Base-by-base conservation (phyloP, 1,139 yeast genomes). In the Candida glucosophila region DNA sequence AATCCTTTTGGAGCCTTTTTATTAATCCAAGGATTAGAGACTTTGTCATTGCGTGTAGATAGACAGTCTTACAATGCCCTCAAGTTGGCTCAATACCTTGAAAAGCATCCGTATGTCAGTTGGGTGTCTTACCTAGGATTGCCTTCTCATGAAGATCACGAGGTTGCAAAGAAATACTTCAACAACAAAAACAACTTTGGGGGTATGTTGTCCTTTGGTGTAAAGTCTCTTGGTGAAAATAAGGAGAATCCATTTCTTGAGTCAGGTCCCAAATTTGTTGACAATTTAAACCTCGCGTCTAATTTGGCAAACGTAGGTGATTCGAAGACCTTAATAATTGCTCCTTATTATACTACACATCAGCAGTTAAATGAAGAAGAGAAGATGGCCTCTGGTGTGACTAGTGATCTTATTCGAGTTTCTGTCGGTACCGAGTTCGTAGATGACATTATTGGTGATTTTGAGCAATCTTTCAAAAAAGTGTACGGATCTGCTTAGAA, bases 271-370 rank as follows among this genome's bases (percentile, higher is more conserved):
- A 68, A 64, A 42, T 82, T 86, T 35, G 95, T 83, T 33, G 95
- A 86, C 54, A 59, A 57, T 39, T 72, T 90, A 53, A 71, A 83
- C 55, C 59, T 90, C 31, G 93, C 94, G 31, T 77, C 94, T 19
- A 83, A 86, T 62, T 72, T 90, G 52, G 97, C 98, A 31, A 90
- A 90, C 46, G 96, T 90, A 32, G 97, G 98, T 50, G 98, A 90
- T 50, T 75, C 88, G 27, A 90, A 88, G 65, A 83, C 97, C 22
- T 70, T 90, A 50, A 93, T 88, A 30, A 88, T 90, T 55, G 88
- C 95, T 33, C 98, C 97, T 38, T 86, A 77, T 66, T 85, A 72
- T 58, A 90, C 97, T 27, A 90, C 97, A 14, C 98, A 90, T 56
- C 85, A 85, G 52, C 97, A 90, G 63, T 71, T 90, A 49, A 53